Base-by-base conservation (phyloP, 2,329 filamentous ascomycete genomes). In the Graphiopsis chlorocephala region DNA sequence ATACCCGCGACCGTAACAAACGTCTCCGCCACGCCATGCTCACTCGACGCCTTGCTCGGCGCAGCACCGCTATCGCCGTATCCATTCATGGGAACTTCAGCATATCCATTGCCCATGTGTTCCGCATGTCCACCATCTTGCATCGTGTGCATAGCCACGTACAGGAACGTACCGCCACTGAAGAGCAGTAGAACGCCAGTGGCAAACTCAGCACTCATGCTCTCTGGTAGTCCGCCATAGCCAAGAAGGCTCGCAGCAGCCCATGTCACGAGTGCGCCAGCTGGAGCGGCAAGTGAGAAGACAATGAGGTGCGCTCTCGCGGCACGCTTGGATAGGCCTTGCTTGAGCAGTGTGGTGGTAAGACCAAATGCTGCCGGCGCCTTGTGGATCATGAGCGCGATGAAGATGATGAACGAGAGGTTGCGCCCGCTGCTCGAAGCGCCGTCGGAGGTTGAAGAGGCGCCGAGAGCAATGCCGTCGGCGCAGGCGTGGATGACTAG, bases 91-190 rank as follows among this genome's bases (percentile, higher is more conserved):
- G 70, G 69, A 33, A 72, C 66, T 28, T 68, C 69, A 4, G 68
- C 65, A 62, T 72, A 72, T 1, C 70, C 71, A 45, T 71, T 69
- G 64, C 33, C 66, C 23, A 48, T 23, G 14, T 69, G 70, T 50
- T 7, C 80, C 72, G 72, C 86, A 87, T 60, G 87, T 84, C 76
- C 70, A 8, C 74, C 71, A 23, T 97, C 93, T 75, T 96, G 91
- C 92, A 98, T 97, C 0, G 93, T 93, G 75, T 99, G 95, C 93
- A 98, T 97, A 0, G 95, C 95, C 50, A 99, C 95, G 74, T 98
- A 97, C 90, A 99, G 79, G 75, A 99, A 99, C 0, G 95, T 99
- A 17, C 95, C 95, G 0, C 90, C 95, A 0, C 92, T 97, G 75
- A 99, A 99, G n/a, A 98, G 81, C 10, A 99, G 81, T 50, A 98